Base-by-base conservation (phyloP, 257 asterid species). In the Solanum piurae region DNA sequence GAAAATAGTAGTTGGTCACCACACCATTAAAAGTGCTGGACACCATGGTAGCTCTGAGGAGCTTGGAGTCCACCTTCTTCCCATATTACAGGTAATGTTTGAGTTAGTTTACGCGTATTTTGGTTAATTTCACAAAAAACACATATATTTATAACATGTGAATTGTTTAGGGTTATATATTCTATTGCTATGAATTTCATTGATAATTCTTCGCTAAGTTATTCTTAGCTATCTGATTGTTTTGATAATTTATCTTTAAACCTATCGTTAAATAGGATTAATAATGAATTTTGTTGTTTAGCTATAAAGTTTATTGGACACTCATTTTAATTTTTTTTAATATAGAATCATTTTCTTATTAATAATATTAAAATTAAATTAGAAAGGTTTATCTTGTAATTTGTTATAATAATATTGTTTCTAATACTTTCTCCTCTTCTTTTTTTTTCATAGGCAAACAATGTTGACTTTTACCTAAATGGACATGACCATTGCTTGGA, bases 401-500 rank as follows among this genome's bases (percentile, higher is more conserved):
- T 79, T 52, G 23, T 5, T 55, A 0, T 66, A 9, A 58, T 83
- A 60, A 34, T 38, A 34, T 31, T 31, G 25, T 79, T 79, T 27
- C 66, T 79, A 55, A 4, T 12, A 18, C 0, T 44, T 66, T 73
- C 14, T 34, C 42, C 2, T 74, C 13, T 46, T 23, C 37, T 7
- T 40, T 21, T 7, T 42, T 36, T 7, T 0, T 20, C n/a, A 60
- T 46, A 96, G 99, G 92, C 91, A 86, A 89, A 95, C 90, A 86
- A 90, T 86, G 99, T 96, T 88, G 93, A 94, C 58, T 85, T 96
- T 88, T 96, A 95, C 91, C 87, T 96, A 25, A 95, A 96, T 75
- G 99, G 99, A 29, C 99, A 96, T 40, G 98, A 96, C 87, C 99
- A 96, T 36, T 94, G 96, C 91, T 87, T 95, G 92, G 91, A 96